These are phyloP conservation scores for Silene uniflora DNA, from an alignment of 148 eudicot species.

Conservation along the genomic window DNA sequence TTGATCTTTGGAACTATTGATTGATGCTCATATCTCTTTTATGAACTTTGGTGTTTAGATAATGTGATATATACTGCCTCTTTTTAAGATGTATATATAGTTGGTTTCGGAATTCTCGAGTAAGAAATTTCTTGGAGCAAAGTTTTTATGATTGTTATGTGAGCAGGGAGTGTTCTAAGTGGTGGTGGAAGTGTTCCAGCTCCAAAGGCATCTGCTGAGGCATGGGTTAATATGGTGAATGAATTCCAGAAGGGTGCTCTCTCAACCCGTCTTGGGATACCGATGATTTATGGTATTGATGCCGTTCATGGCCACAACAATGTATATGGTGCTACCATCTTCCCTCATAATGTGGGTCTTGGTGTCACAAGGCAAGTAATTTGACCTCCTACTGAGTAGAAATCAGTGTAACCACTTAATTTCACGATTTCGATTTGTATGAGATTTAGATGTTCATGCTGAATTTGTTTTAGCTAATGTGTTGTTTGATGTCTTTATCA, in stretches of 20 bases:
- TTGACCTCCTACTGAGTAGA: too few species aligned
- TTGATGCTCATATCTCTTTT: too few species aligned
- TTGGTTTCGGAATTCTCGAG: neutral
- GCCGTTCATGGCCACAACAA: slow-evolving; percentile 74
- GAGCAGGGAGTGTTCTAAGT: slow-evolving; percentile 53
- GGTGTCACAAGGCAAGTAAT: slow-evolving; percentile 69
- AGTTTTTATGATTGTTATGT: slow-evolving; percentile 1
- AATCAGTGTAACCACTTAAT: too few species aligned
- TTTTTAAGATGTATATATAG: too few species aligned
- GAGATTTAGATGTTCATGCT: too few species aligned
- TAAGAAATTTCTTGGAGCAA: neutral
- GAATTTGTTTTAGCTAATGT: too few species aligned
- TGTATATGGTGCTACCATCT: slow-evolving; percentile 55
- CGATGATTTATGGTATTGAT: slow-evolving; percentile 63
- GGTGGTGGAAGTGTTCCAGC: slow-evolving; percentile 67
- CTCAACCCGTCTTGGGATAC: slow-evolving; percentile 59
- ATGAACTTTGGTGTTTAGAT: too few species aligned
- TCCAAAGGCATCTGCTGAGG: slow-evolving; percentile 52
- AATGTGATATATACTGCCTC: too few species aligned
- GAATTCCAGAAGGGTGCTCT: slow-evolving; percentile 61
- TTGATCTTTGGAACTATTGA: too few species aligned
- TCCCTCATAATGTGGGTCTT: slow-evolving; percentile 73
- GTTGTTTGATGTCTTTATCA: slow-evolving; percentile 13
- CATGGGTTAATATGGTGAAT: slow-evolving; percentile 63
- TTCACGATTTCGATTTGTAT: too few species aligned